Percentiles rank a stretch among this genome's conserved stretches.
These are phyloP conservation scores for Suillus cothurnatus DNA, from an alignment of 768 basidiomycete genomes.

Conservation along the genomic window DNA sequence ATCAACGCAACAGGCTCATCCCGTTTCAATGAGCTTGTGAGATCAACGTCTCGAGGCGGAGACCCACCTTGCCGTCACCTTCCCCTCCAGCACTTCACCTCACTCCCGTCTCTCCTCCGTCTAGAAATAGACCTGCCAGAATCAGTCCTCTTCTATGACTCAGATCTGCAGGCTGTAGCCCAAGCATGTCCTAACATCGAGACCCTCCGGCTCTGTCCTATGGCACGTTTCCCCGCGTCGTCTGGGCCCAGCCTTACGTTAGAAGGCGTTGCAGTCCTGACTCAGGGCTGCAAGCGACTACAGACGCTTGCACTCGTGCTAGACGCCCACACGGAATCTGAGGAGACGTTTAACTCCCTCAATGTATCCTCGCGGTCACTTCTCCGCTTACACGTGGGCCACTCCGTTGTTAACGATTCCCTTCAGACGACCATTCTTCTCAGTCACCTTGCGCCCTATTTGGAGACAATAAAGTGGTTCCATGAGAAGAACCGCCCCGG, in stretches of 20 bases:
- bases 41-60: constrained; percentile 65
- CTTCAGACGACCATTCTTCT: constrained; percentile 70
- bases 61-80: constrained; percentile 64
- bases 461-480: constrained; percentile 76
- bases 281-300: constrained; percentile 57
- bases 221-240: constrained; percentile 61
- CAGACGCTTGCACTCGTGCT: constrained; percentile 69
- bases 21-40: constrained; percentile 81
- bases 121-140: constrained; percentile 81
- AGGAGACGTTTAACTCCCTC: constrained; percentile 47
- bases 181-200: constrained; percentile 69
- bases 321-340: constrained; percentile 52
- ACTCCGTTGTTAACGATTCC: constrained; percentile 73
- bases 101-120: constrained; percentile 56
- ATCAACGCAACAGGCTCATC: constrained; percentile 68
- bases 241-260: constrained; percentile 60
- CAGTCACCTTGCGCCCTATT: constrained; percentile 74
- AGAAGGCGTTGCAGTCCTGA: constrained; percentile 62
- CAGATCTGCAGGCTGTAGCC: constrained; percentile 61
- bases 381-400: constrained; percentile 71
- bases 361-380: constrained; percentile 64
- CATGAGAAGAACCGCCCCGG: constrained; percentile 76
- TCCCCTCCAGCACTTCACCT: constrained; percentile 57
- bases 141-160: constrained; percentile 63
- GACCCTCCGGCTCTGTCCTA: constrained; percentile 64